phyloP scores from a whole-genome alignment of 805 yeast genomes.

The Dipodascus albidus region DNA sequence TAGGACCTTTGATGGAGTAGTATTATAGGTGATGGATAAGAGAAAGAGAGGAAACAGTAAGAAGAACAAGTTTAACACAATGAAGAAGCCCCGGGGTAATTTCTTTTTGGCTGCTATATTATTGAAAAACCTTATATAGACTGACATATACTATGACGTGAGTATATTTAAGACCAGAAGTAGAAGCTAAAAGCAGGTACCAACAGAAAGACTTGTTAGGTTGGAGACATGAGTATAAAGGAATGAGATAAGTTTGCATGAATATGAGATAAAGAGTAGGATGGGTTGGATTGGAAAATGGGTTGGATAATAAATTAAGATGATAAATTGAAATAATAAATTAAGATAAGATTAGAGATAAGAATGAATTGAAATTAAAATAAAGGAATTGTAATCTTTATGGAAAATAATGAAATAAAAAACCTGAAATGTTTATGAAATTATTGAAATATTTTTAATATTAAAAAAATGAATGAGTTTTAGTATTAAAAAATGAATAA shows the following conservation, averaged over 20 bases:
- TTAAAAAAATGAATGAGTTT: too few species aligned
- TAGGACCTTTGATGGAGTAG: neutral
- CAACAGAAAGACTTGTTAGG: neutral
- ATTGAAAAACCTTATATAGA: neutral
- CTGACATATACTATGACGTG: neutral
- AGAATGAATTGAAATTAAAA: neutral
- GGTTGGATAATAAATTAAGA: too few species aligned
- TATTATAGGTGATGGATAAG: neutral
- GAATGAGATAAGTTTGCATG: neutral
- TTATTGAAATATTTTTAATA: too few species aligned
- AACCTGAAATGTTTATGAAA: too few species aligned
- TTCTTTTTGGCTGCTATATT: neutral
- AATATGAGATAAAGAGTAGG: neutral
- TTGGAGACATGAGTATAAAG: neutral
- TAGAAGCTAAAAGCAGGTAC: neutral
- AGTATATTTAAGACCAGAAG: neutral
- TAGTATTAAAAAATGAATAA: too few species aligned
- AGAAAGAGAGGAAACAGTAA: neutral
- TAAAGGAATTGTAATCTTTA: too few species aligned
- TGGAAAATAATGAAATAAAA: too few species aligned
- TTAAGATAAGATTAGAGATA: neutral
- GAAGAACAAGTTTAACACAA: neutral
- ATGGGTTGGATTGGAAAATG: neutral
- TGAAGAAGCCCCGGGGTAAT: neutral
- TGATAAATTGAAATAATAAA: too few species aligned